A percentile compares a stretch with the other conserved stretches of the same genome.
phyloP scores from a whole-genome alignment of 164 flowering plant genomes.

The Vitis labrusca region DNA sequence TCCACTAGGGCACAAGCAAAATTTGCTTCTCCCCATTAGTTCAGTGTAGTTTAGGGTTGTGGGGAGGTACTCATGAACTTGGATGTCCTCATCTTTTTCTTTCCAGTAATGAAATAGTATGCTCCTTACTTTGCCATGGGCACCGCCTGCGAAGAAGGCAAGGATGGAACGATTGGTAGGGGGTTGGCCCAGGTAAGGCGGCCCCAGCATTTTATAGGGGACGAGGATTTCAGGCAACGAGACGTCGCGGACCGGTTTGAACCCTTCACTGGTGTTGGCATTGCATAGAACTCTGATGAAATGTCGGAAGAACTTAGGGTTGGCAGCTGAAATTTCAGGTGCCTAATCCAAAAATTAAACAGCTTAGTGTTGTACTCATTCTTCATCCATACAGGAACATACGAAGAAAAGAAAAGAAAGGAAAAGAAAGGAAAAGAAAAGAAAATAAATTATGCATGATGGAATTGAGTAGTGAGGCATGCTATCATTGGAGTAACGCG shows the following conservation, averaged over 20 bases:
- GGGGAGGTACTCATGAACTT: conserved; percentile 33
- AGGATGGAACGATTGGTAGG: conserved; percentile 16
- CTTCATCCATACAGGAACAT: neutral
- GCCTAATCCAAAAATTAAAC: conserved; percentile 23
- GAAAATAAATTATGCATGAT: too few relatives aligned
- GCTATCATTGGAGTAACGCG: conserved; percentile 1
- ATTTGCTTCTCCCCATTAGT: conserved; percentile 28
- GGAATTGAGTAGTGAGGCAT: conserved; percentile 11
- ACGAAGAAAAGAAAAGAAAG: neutral
- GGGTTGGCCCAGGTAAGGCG: conserved; percentile 1
- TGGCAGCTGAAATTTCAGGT: conserved; percentile 28
- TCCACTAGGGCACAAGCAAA: conserved; percentile 44
- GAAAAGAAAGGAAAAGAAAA: too few relatives aligned
- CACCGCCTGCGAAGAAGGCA: conserved; percentile 42
- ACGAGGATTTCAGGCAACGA: conserved; percentile 42
- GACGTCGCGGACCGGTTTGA: conserved; percentile 37
- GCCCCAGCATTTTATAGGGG: neutral
- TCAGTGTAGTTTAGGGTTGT: conserved; percentile 18
- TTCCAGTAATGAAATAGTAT: conserved; percentile 30
- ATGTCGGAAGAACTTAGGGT: conserved; percentile 24
- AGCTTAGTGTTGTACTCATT: neutral
- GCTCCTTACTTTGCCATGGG: conserved; percentile 27
- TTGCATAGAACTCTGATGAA: conserved; percentile 52
- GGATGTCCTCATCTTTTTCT: conserved; percentile 22
- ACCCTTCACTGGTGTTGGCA: conserved; percentile 51